phyloP scores from a whole-genome alignment of 23 red algal species.

The Chondrus crispus region DNA sequence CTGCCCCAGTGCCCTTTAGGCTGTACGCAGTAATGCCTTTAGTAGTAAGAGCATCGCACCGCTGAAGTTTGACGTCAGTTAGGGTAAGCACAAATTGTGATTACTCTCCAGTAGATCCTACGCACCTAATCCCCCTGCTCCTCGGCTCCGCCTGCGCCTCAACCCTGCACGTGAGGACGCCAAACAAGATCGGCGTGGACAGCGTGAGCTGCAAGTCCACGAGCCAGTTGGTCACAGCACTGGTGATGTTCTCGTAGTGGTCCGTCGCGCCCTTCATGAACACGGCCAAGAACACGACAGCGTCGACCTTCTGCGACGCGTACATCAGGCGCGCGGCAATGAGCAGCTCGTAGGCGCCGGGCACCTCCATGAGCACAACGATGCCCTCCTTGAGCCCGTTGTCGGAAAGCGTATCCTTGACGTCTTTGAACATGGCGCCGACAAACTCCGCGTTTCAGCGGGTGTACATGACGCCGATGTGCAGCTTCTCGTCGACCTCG shows the following conservation, averaged over 20 bases:
- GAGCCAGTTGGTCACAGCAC: constrained; percentile 54
- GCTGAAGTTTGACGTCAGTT: too few species aligned
- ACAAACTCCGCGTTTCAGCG: constrained; percentile 71
- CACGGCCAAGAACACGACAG: constrained; percentile 59
- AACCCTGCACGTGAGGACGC: constrained; percentile 81
- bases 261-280: constrained; percentile 95
- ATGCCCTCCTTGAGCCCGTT: constrained; percentile 34
- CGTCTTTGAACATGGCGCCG: constrained; percentile 37
- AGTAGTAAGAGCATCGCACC: too few species aligned
- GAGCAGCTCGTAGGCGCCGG: constrained; percentile 86
- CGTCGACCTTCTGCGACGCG: constrained; percentile 85
- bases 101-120: too few species aligned
- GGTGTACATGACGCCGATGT: constrained; percentile 78
- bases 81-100: too few species aligned
- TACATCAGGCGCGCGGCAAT: constrained; percentile 84
- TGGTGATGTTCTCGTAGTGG: constrained; percentile 84
- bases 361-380: constrained; percentile 84
- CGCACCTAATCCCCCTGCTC: too few species aligned
- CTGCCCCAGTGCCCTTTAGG: too few species aligned
- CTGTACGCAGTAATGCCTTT: too few species aligned
- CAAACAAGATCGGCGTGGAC: constrained; percentile 76
- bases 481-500: constrained; percentile 26
- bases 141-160: constrained; percentile 77
- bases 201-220: constrained; percentile 81
- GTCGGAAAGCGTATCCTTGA: constrained; percentile 38